Evolutionary conservation across 2,329 filamentous ascomycete species (phyloP).

Genomic region (Dothiorella sarmentorum): DNA sequence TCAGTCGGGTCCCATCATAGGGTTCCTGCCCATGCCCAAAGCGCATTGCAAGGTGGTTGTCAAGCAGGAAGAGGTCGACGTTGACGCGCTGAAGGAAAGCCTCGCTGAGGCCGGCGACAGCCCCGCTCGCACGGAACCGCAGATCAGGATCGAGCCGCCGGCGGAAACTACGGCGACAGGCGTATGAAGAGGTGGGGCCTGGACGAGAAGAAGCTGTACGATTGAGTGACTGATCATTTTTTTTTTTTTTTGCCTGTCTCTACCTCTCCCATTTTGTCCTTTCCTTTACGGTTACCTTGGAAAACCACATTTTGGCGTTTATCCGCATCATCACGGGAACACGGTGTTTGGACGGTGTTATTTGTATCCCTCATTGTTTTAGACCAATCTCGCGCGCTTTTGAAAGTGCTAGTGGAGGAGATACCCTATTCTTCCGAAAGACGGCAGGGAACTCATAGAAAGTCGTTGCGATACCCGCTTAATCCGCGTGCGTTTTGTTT

Average conservation of each 20-base stretch:
- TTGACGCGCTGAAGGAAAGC: constrained; percentile 37
- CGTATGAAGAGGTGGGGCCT: constrained; percentile 2
- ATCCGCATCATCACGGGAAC: background rate
- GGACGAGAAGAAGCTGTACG: background rate
- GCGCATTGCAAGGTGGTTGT: constrained; percentile 35
- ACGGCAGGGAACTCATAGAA: constrained; percentile 1
- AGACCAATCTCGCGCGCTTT: background rate
- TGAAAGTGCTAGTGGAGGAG: constrained; percentile 3
- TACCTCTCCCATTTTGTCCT: background rate
- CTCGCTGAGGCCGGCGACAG: constrained; percentile 26
- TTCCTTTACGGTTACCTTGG: background rate
- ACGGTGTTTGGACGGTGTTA: constrained; percentile 4
- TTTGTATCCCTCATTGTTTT: background rate
- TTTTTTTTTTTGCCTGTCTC: background rate
- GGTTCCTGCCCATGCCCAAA: constrained; percentile 33
- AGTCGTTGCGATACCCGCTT: constrained; percentile 9
- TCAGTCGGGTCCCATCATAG: constrained; percentile 37
- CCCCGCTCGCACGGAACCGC: constrained; percentile 10
- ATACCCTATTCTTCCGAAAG: constrained; percentile 11
- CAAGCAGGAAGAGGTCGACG: constrained; percentile 31
- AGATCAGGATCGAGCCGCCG: constrained; percentile 15
- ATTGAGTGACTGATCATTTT: background rate
- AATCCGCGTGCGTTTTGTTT: background rate
- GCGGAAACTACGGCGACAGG: constrained; percentile 8
- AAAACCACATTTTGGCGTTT: background rate